These are phyloP conservation scores for Boletus pseudopeckii DNA, from an alignment of 768 basidiomycete genomes.

Conservation along the genomic window DNA sequence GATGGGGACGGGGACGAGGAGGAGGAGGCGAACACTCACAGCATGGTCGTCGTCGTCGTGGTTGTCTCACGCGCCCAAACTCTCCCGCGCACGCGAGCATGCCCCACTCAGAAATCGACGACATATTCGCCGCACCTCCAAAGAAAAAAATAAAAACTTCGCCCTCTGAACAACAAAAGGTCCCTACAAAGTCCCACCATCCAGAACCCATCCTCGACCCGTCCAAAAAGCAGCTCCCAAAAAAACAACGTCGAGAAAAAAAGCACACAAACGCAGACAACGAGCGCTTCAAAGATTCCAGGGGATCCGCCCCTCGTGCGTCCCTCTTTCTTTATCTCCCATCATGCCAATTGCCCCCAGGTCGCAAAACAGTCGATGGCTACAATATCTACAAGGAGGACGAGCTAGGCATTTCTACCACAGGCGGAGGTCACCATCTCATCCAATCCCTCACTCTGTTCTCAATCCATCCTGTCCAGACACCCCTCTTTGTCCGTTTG, in stretches of 20 bases:
- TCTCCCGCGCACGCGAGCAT: slow-evolving; percentile 25
- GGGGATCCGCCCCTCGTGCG: slow-evolving; percentile 69
- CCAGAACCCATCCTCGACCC: slow-evolving; percentile 69
- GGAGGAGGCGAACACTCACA: slow-evolving; percentile 25
- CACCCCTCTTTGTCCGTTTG: slow-evolving; percentile 83
- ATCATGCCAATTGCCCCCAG: slow-evolving; percentile 37
- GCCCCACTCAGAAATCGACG: slow-evolving; percentile 78
- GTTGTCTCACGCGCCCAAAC: slow-evolving; percentile 17
- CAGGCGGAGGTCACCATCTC: slow-evolving; percentile 63
- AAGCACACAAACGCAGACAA: slow-evolving; percentile 34
- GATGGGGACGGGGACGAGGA: background rate
- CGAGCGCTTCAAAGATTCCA: slow-evolving; percentile 66
- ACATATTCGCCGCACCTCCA: slow-evolving; percentile 63
- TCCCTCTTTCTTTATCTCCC: slow-evolving; percentile 16
- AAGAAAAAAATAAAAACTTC: slow-evolving; percentile 38
- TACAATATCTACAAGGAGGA: slow-evolving; percentile 78
- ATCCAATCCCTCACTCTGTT: slow-evolving; percentile 9
- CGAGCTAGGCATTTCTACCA: slow-evolving; percentile 66
- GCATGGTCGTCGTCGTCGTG: slow-evolving; percentile 26
- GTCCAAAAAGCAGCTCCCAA: slow-evolving; percentile 37
- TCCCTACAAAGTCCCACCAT: background rate
- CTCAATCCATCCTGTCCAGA: slow-evolving; percentile 44
- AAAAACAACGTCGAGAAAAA: slow-evolving; percentile 34
- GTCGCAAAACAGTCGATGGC: slow-evolving; percentile 77
- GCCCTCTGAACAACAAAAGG: background rate